phyloP scores from a whole-genome alignment of 2,329 filamentous ascomycete species.

The Claviceps spartinae region DNA sequence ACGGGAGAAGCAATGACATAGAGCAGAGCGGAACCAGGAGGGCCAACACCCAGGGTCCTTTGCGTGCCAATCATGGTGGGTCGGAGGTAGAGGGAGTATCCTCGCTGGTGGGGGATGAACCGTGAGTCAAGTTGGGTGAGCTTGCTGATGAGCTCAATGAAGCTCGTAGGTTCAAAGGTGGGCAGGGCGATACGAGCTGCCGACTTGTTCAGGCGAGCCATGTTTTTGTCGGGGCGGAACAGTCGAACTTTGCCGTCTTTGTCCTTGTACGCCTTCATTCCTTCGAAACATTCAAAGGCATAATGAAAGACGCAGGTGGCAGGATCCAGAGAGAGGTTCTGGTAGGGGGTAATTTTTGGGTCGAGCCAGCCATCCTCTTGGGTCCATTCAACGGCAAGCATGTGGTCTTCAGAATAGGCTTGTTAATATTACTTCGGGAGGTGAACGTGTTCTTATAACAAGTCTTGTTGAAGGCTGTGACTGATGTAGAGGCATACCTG shows the following conservation, averaged over 20 bases:
- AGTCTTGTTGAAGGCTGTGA: neutral
- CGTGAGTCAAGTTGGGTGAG: conserved; percentile 71
- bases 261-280: conserved; percentile 98
- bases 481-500: conserved; percentile 39
- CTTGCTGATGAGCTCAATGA: conserved; percentile 71
- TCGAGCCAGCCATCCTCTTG: conserved; percentile 69
- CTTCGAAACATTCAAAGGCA: conserved; percentile 95
- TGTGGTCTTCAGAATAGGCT: conserved; percentile 59
- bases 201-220: conserved; percentile 87
- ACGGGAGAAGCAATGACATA: conserved; percentile 95
- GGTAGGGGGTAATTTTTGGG: conserved; percentile 80
- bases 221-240: conserved; percentile 93
- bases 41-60: conserved; percentile 78
- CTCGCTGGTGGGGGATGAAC: conserved; percentile 76
- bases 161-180: conserved; percentile 58
- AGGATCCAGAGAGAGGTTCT: conserved; percentile 92
- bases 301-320: conserved; percentile 98
- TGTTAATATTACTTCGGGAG: neutral
- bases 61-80: conserved; percentile 98
- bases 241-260: conserved; percentile 63
- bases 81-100: conserved; percentile 90
- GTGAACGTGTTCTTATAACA: too few species aligned
- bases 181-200: conserved; percentile 84
- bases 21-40: conserved; percentile 82
- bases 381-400: conserved; percentile 92